Conservation (phyloP, 306 rosid genomes). For the Astragalus glycyphyllos region DNA sequence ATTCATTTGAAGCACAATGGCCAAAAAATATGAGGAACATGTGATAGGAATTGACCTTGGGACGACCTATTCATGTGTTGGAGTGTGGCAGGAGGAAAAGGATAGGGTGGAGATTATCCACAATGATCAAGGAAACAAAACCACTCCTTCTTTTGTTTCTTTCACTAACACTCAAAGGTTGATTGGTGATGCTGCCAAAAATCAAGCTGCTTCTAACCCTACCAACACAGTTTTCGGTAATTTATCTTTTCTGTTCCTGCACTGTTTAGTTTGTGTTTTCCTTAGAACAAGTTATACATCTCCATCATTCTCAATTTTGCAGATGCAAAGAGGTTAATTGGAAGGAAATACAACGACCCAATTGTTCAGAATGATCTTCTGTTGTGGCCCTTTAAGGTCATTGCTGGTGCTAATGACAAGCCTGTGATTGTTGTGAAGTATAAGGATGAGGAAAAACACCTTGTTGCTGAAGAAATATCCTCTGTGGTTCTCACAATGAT, state of each 20-base stretch:
- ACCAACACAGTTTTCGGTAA: constrained; percentile 8
- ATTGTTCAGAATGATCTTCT: constrained; percentile 29
- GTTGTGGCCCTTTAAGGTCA: constrained; percentile 60
- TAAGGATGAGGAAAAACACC: constrained; percentile 52
- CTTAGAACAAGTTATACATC: neutral
- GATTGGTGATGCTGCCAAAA: constrained; percentile 30
- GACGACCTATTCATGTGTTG: no score
- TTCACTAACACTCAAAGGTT: neutral
- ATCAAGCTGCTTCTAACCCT: constrained; percentile 6
- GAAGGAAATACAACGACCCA: constrained; percentile 47
- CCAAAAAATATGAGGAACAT: no score
- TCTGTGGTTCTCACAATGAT: constrained; percentile 56
- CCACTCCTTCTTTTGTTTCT: neutral
- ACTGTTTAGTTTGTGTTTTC: neutral
- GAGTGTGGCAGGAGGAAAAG: no score
- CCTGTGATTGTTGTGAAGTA: constrained; percentile 57
- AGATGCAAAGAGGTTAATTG: constrained; percentile 65
- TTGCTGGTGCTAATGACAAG: constrained; percentile 47
- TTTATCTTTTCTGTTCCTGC: neutral
- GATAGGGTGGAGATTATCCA: no score
- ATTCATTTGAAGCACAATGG: no score
- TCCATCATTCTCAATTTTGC: neutral
- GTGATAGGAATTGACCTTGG: no score
- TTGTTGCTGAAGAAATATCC: constrained; percentile 60
- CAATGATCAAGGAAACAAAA: no score